A percentile compares a stretch with the other conserved stretches of the same genome.
Evolutionary conservation across 1,139 yeast species (phyloP).

Genomic region (Tardiomyces digboiensis): DNA sequence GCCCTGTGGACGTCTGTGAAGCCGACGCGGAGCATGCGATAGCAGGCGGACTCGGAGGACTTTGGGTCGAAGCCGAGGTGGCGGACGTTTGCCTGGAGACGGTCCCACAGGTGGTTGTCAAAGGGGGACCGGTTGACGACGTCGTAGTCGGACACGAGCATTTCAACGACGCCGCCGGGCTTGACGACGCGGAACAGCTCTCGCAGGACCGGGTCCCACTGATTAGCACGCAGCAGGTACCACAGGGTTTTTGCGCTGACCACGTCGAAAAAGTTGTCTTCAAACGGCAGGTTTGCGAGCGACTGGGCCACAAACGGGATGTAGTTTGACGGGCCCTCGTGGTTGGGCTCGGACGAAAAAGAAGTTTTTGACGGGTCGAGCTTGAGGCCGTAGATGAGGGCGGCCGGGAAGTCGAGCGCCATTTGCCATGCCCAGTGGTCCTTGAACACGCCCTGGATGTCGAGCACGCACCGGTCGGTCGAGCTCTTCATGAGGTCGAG

Average conservation of each 20-base stretch:
- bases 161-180: slow-evolving; percentile 32
- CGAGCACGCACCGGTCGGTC: slow-evolving; percentile 13
- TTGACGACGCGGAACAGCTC: slow-evolving; percentile 31
- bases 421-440: slow-evolving; percentile 34
- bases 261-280: slow-evolving; percentile 26
- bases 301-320: slow-evolving; percentile 23
- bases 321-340: slow-evolving; percentile 23
- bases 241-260: slow-evolving; percentile 26
- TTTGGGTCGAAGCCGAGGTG: slow-evolving; percentile 24
- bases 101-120: slow-evolving; percentile 18
- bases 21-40: slow-evolving; percentile 22
- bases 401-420: slow-evolving; percentile 28
- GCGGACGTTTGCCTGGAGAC: slow-evolving; percentile 16
- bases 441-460: slow-evolving; percentile 23
- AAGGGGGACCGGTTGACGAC: slow-evolving; percentile 5
- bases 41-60: slow-evolving; percentile 20
- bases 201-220: slow-evolving; percentile 27
- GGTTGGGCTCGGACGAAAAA: not conserved
- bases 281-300: slow-evolving; percentile 25
- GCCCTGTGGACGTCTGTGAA: slow-evolving; percentile 22
- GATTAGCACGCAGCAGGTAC: slow-evolving; percentile 20
- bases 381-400: slow-evolving; percentile 26
- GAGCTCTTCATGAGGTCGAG: not conserved
- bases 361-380: slow-evolving; percentile 9
- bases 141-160: slow-evolving; percentile 9